Evolutionary conservation across 208 protist species (phyloP).

Genomic region (Trypanosoma melophagium): DNA sequence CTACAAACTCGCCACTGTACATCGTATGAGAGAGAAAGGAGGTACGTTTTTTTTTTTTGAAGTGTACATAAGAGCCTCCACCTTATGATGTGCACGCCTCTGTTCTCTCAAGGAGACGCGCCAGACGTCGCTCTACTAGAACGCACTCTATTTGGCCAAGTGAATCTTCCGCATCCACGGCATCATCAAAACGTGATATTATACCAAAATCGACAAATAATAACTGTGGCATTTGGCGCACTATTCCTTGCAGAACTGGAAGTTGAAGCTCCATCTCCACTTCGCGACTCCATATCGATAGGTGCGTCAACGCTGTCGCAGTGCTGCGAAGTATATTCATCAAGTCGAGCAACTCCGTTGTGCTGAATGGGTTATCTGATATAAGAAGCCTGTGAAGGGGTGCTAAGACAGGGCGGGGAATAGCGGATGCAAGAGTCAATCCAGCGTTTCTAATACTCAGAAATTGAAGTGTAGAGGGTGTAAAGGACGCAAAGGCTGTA

Average conservation of each 20-base stretch:
- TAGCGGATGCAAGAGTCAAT: constrained; percentile 24
- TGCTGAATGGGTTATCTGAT: constrained; percentile 42
- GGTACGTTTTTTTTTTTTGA: not conserved
- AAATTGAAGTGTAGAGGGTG: constrained; percentile 29
- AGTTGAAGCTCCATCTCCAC: constrained; percentile 56
- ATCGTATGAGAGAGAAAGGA: too few species aligned
- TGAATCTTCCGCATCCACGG: constrained; percentile 30
- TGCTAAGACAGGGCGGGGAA: constrained; percentile 34
- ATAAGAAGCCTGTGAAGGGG: constrained; percentile 46
- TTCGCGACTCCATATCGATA: constrained; percentile 67
- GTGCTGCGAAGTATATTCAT: constrained; percentile 22
- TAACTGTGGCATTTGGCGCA: constrained; percentile 35
- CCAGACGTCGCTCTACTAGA: constrained; percentile 41
- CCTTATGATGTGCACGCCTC: not conserved
- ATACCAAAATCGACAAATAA: constrained; percentile 68
- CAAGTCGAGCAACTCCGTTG: constrained; percentile 32
- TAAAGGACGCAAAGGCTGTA: constrained; percentile 29
- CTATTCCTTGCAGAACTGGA: constrained; percentile 30
- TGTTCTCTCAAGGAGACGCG: not conserved
- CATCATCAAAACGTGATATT: constrained; percentile 51
- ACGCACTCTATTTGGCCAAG: constrained; percentile 53
- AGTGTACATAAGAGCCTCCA: not conserved
- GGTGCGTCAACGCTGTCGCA: constrained; percentile 30
- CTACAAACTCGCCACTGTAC: not conserved
- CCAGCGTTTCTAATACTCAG: constrained; percentile 48